Conservation (phyloP, 1,284 basidiomycete species). For the Hymenochaete sp. region DNA sequence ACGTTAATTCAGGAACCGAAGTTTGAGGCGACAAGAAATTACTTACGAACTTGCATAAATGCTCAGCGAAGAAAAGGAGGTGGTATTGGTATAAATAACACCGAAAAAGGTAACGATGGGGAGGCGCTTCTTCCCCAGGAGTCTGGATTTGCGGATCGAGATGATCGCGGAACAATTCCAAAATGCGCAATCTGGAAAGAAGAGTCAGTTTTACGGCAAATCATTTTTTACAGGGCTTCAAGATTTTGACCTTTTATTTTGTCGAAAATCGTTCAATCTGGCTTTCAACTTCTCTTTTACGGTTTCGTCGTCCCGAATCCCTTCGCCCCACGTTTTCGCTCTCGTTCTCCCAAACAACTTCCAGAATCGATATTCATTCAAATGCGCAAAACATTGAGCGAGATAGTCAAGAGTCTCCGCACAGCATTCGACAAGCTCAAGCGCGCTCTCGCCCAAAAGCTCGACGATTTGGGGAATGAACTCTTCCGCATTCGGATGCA, state of each 20-base stretch:
- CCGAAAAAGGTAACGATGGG: slow-evolving; percentile 58
- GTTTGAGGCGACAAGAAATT: slow-evolving; percentile 30
- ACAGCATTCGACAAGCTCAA: slow-evolving; percentile 47
- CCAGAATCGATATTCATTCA: slow-evolving; percentile 36
- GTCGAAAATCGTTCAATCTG: slow-evolving; percentile 8
- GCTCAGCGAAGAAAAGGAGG: slow-evolving; percentile 30
- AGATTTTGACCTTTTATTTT: slow-evolving; percentile 6
- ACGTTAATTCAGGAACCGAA: not conserved
- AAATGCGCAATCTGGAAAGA: slow-evolving; percentile 48
- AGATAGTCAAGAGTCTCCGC: slow-evolving; percentile 38
- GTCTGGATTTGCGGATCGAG: slow-evolving; percentile 41
- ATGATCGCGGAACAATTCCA: slow-evolving; percentile 61
- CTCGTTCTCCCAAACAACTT: slow-evolving; percentile 51
- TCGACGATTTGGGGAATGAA: slow-evolving; percentile 43
- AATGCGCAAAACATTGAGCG: slow-evolving; percentile 43
- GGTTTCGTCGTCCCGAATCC: slow-evolving; percentile 4
- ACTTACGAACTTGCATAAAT: slow-evolving; percentile 25
- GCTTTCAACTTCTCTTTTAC: slow-evolving; percentile 1
- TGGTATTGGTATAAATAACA: slow-evolving; percentile 70
- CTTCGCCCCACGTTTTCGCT: not conserved
- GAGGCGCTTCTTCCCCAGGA: slow-evolving; percentile 33
- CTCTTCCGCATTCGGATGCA: slow-evolving; percentile 44
- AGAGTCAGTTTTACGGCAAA: slow-evolving; percentile 19
- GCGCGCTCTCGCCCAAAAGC: slow-evolving; percentile 49
- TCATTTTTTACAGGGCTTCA: not conserved